A percentile compares a stretch with the other conserved stretches of the same genome.
phyloP scores from a whole-genome alignment of 2,329 filamentous ascomycete genomes.

The Zymoseptoria crescenta region DNA sequence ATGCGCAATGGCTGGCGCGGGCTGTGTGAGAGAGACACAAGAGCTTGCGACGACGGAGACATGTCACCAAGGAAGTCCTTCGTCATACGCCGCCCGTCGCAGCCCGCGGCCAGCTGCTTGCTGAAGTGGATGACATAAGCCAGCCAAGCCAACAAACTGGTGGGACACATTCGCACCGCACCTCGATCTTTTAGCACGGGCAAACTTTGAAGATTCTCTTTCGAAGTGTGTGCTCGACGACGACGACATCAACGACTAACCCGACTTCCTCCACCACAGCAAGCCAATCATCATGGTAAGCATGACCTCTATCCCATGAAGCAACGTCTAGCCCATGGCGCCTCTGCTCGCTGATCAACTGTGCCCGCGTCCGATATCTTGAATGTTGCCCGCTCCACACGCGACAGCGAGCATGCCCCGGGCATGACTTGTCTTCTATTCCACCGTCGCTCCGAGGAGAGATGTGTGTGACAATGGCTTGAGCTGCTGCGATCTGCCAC shows the following conservation, averaged over 20 bases:
- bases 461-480: conserved; percentile 39
- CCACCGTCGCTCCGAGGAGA: conserved; percentile 20
- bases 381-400: conserved; percentile 4
- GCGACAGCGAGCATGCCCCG: conserved; percentile 17
- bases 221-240: conserved; percentile 7
- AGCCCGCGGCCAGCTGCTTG: neutral
- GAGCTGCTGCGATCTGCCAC: conserved; percentile 45
- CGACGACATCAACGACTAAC: conserved; percentile 3
- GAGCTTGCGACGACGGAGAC: neutral
- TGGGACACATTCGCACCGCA: neutral
- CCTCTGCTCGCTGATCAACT: conserved; percentile 20
- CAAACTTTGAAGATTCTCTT: neutral
- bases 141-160: neutral
- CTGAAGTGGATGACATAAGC: neutral
- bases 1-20: neutral
- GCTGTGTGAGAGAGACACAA: neutral
- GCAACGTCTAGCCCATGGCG: conserved; percentile 10
- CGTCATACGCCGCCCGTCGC: neutral
- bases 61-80: neutral
- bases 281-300: conserved; percentile 21
- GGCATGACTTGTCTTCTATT: conserved; percentile 13
- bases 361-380: conserved; percentile 1
- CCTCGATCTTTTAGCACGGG: neutral
- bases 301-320: conserved; percentile 3
- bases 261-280: conserved; percentile 3